These are phyloP conservation scores for Chrysosporium keratinophilum DNA, from an alignment of 2,329 filamentous ascomycete species.

Conservation along the genomic window DNA sequence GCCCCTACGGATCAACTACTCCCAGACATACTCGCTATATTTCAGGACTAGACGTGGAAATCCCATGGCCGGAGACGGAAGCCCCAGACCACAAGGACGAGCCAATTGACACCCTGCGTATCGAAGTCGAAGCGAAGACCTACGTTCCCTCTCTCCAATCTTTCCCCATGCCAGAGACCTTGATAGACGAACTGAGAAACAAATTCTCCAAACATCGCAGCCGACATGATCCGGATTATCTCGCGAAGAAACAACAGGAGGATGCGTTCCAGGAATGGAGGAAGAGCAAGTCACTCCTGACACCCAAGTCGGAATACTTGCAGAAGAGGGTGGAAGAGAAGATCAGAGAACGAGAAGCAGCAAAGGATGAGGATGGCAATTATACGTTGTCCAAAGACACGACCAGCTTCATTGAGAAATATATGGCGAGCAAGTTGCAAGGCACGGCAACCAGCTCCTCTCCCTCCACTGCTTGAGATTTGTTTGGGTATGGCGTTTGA, in stretches of 20 bases:
- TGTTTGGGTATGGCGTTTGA: neutral
- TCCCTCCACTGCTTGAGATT: conserved; percentile 7
- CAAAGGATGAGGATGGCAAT: conserved; percentile 31
- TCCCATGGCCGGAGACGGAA: conserved; percentile 62
- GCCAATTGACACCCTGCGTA: conserved; percentile 60
- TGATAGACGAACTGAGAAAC: conserved; percentile 78
- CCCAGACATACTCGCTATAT: conserved; percentile 46
- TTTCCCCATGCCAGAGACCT: conserved; percentile 64
- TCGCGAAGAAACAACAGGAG: conserved; percentile 53
- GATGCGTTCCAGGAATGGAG: conserved; percentile 41
- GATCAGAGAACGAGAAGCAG: conserved; percentile 27
- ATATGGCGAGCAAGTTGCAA: conserved; percentile 21
- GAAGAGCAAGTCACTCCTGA: conserved; percentile 38
- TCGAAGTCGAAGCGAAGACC: conserved; percentile 62
- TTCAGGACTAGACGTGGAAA: conserved; percentile 58
- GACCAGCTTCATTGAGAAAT: conserved; percentile 29
- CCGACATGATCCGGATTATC: conserved; percentile 64
- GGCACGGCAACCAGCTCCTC: conserved; percentile 14
- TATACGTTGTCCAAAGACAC: conserved; percentile 27
- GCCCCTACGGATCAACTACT: conserved; percentile 36
- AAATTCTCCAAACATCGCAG: conserved; percentile 73
- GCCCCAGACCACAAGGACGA: conserved; percentile 45
- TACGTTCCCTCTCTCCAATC: conserved; percentile 68
- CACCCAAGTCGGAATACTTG: conserved; percentile 37
- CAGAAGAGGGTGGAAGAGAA: conserved; percentile 30